Evolutionary conservation across 177 flowering plant species (phyloP).

Genomic region (Vitis hybrid): DNA sequence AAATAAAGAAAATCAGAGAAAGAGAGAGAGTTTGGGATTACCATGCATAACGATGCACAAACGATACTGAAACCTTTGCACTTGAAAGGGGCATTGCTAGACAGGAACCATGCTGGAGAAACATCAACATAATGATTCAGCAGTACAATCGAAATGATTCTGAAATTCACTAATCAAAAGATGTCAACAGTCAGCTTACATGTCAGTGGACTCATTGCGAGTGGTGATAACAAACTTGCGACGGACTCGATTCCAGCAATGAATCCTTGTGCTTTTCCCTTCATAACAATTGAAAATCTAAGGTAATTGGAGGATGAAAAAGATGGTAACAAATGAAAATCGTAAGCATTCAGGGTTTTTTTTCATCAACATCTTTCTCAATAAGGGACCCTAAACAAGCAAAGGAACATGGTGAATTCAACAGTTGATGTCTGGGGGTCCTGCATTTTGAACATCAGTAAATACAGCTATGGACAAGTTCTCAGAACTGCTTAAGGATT

Average conservation of each 20-base stretch:
- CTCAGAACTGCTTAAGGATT: too few relatives aligned
- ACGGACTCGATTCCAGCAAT: slow-evolving; percentile 75
- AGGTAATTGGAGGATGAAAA: too few relatives aligned
- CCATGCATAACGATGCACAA: slow-evolving; percentile 67
- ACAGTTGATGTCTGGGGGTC: too few relatives aligned
- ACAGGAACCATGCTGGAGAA: slow-evolving; percentile 72
- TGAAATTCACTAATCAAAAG: too few relatives aligned
- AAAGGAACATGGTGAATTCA: too few relatives aligned
- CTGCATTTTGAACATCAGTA: too few relatives aligned
- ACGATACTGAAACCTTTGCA: slow-evolving; percentile 91
- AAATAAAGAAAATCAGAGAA: slow-evolving; percentile 11
- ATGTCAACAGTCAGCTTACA: slow-evolving; percentile 40
- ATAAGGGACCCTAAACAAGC: too few relatives aligned
- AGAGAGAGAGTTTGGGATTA: slow-evolving; percentile 19
- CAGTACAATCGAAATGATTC: background rate
- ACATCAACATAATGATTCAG: background rate
- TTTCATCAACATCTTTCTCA: too few relatives aligned
- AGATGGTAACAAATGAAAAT: too few relatives aligned
- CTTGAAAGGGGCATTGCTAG: slow-evolving; percentile 73
- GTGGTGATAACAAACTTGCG: slow-evolving; percentile 75
- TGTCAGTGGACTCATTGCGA: slow-evolving; percentile 83
- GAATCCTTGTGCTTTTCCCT: slow-evolving; percentile 91
- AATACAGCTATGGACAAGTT: too few relatives aligned
- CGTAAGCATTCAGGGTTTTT: too few relatives aligned
- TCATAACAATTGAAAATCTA: too few relatives aligned